Percentiles rank a stretch among this genome's conserved stretches.
These are phyloP conservation scores for Botrytis cinerea DNA, from an alignment of 2,329 filamentous ascomycete species.

Conservation along the genomic window DNA sequence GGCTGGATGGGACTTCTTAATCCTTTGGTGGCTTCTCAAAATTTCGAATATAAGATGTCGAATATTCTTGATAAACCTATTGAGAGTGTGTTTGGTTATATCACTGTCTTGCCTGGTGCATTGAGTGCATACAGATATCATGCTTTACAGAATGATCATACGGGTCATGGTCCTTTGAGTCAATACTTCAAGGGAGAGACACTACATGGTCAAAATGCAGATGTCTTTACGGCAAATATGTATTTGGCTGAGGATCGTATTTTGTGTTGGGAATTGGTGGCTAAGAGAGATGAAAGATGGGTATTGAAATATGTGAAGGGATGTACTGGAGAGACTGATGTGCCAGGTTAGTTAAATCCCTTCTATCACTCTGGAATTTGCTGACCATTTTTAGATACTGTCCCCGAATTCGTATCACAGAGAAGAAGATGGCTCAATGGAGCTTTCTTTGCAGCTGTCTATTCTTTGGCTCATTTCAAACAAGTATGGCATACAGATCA, in stretches of 20 bases:
- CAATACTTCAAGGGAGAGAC: slow-evolving; percentile 99
- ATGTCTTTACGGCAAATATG: slow-evolving; percentile 98
- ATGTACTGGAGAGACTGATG: slow-evolving; percentile 96
- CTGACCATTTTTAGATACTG: slow-evolving; percentile 62
- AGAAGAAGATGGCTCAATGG: slow-evolving; percentile 96
- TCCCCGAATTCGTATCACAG: slow-evolving; percentile 97
- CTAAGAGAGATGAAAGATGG: slow-evolving; percentile 93
- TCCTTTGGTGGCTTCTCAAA: slow-evolving; percentile 92
- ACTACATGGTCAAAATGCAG: slow-evolving; percentile 90
- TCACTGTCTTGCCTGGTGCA: slow-evolving; percentile 93
- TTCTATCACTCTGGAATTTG: neutral
- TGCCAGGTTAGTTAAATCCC: slow-evolving; percentile 69
- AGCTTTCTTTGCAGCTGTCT: slow-evolving; percentile 97
- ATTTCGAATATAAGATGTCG: slow-evolving; percentile 99
- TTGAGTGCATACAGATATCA: slow-evolving; percentile 95
- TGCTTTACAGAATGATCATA: slow-evolving; percentile 93
- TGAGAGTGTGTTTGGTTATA: slow-evolving; percentile 97
- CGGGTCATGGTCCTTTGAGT: slow-evolving; percentile 89
- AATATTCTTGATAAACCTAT: slow-evolving; percentile 98
- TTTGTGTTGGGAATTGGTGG: slow-evolving; percentile 91
- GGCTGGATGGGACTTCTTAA: slow-evolving; percentile 83
- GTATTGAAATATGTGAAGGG: slow-evolving; percentile 97
- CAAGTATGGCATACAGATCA: slow-evolving; percentile 95
- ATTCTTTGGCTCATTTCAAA: slow-evolving; percentile 91
- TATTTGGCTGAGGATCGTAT: slow-evolving; percentile 89